Conservation (phyloP, 495 filamentous ascomycete species). For the Articulospora tetracladia region DNA sequence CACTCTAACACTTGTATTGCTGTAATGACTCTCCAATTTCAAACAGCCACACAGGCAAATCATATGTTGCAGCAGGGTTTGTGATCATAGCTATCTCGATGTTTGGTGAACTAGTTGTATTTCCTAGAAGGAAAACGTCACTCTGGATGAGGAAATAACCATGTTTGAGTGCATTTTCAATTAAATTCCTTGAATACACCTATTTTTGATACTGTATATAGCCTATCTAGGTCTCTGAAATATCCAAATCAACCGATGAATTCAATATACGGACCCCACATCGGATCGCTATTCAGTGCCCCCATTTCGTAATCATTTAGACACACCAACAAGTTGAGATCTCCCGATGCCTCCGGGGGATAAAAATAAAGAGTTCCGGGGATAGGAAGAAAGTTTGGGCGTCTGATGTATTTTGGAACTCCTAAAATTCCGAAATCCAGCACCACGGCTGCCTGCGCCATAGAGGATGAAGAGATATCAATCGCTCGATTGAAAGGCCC, state of each 20-base stretch:
- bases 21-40: too few species aligned
- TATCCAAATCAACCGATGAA: not conserved
- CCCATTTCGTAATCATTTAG: conserved; percentile 1
- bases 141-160: too few species aligned
- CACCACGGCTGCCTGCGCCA: conserved; percentile 22
- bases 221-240: not conserved
- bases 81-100: too few species aligned
- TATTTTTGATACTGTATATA: not conserved
- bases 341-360: not conserved
- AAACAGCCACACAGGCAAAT: too few species aligned
- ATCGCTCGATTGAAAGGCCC: conserved; percentile 29
- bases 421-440: conserved; percentile 29
- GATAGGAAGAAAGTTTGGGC: conserved; percentile 27
- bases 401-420: conserved; percentile 22
- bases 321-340: conserved; percentile 5
- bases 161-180: too few species aligned
- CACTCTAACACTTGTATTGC: too few species aligned
- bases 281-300: not conserved
- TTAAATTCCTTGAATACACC: too few species aligned
- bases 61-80: too few species aligned
- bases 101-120: too few species aligned
- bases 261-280: conserved; percentile 1
- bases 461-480: conserved; percentile 32
- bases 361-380: conserved; percentile 7
- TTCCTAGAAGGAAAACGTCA: too few species aligned